Base-by-base conservation (phyloP, 768 basidiomycete genomes). In the Boletus bicolor region DNA sequence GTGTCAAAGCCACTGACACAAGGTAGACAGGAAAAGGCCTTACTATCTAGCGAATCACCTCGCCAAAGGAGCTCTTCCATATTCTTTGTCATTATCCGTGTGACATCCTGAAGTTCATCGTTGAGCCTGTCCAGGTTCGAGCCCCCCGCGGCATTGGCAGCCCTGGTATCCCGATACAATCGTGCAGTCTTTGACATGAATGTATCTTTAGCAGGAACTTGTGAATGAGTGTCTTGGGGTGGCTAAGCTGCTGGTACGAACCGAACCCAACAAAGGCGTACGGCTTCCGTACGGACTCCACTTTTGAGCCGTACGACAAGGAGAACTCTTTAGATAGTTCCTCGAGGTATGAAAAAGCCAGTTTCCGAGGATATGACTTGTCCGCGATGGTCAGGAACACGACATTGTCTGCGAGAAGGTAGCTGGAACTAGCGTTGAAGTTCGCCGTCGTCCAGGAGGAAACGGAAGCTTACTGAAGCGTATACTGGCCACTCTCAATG, bases 51-150 rank as follows among this genome's bases (percentile, higher is more conserved):
- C 32, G 93, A 96, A 71, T 99, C 97, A 28, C 97, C 97, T 70
- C 97, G 80, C 97, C 96, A 98, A 47, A 99, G 75, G 49, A 99
- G 76, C 73, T 99, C 97, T 73, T 99, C 97, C 96, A 99, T 99
- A 68, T 99, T 98, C 78, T 99, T 98, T 9, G 97, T 98, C 97
- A 99, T 98, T 73, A 99, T 98, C 61, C 93, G 80, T 47, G 97
- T 98, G 56, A 99, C 97, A 67, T 99, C 97, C 68, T 97, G 93
- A 37, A 99, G 77, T 62, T 99, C 96, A 65, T 93, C 94, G 66
- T 98, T 98, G 44, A 99, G 78, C 72, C 81, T 88, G 71, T 94
- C 93, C 53, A 99, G 72, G 51, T 82, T 81, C 12, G 85, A 87
- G 53, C 78, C 65, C 19, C 76, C 80, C 21, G 86, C 79, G 21